Evolutionary conservation across 2,329 filamentous ascomycete genomes (phyloP), one percentile per base, ranked within the genome.

Genomic region (Nigrospora sphaerica): DNA sequence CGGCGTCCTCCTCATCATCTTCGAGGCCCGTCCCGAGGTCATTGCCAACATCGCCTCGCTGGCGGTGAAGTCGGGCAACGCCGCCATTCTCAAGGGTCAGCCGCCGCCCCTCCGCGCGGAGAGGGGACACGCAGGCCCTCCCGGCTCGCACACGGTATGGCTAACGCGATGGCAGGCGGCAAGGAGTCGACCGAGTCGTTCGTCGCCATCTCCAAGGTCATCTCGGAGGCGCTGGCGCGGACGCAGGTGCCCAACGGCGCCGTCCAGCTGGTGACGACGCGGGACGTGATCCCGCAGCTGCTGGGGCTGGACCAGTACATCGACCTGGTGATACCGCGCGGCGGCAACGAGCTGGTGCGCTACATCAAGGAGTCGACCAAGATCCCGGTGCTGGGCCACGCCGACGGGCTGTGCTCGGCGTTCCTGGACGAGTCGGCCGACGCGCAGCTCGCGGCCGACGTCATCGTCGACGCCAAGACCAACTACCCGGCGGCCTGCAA

Each of bases 151-250:
- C 35, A n/a, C 6, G 6, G 4, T 9, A 28, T 6, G 23, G 23
- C 23, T 28, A 28, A 28, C 23, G 4, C 5, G 23, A 2, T 28
- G 17, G n/a, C 49, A 85, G 82, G 91, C 50, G 93, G 93, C 53
- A 95, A 95, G 64, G 93, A 98, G 68, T 96, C 91, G 1, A 93
- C 86, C 17, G 83, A 95, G 62, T 95, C 90, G n/a, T 97, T 98
- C 64, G 77, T 90, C 50, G 86, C 90, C 56, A 97, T 98, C 59
- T 88, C 92, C 7, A 79, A 75, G 32, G 85, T 88, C 61, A 95
- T 98, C 58, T 91, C 89, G 1, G 67, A 78, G 38, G 90, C 91
- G 11, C 78, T 97, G 12, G 74, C 78, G 16, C 67, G 68, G 23
- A 90, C 88, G 3, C 66, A 78, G 44, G 91, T 97, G 11, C 91